Base-by-base conservation (phyloP, 139 green algal species). In the Picocystis salinarum region DNA sequence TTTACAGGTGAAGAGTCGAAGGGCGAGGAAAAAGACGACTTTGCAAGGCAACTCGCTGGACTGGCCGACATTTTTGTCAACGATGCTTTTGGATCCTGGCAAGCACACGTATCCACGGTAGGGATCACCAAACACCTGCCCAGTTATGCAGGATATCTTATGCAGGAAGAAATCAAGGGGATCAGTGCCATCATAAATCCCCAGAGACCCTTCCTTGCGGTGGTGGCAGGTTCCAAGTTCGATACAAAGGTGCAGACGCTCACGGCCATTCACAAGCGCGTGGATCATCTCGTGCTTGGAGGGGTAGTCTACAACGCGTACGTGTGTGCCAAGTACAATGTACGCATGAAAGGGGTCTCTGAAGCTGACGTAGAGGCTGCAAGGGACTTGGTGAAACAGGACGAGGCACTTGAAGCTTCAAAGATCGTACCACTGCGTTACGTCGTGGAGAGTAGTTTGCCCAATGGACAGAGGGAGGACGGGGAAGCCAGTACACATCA, bases 21-120 rank as follows among this genome's bases (percentile, higher is more conserved):
- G 28, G 40, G 9, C 34, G 42, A 30, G 27, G 13, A 19, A 18
- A 24, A 55, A 19, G 26, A 51, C 0, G 50, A 12, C 9, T 69
- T 73, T 44, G 46, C 63, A 1, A 23, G 10, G 1, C 40, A 55
- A 15, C 60, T 77, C 15, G 59, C 58, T 20, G 26, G 40, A n/a
- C 56, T 65, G 20, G 62, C 46, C 1, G 53, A 77, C 40, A 52
- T 70, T n/a, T 74, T 62, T 23, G 63, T 77, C 11, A 56, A 49
- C 22, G 68, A 77, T 28, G 68, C 68, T 0, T 77, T 77, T 41
- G 68, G 64, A n/a, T 54, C 39, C 17, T 64, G 56, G 56, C 51
- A 66, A 45, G 31, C 51, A 18, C 56, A 66, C 42, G 56, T 50
- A 5, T 41, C 33, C n/a, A 66, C 56, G 34, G 40, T 41, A 28